Base-by-base conservation (phyloP, 2,329 filamentous ascomycete species). In the Ophiosphaerella herpotricha region DNA sequence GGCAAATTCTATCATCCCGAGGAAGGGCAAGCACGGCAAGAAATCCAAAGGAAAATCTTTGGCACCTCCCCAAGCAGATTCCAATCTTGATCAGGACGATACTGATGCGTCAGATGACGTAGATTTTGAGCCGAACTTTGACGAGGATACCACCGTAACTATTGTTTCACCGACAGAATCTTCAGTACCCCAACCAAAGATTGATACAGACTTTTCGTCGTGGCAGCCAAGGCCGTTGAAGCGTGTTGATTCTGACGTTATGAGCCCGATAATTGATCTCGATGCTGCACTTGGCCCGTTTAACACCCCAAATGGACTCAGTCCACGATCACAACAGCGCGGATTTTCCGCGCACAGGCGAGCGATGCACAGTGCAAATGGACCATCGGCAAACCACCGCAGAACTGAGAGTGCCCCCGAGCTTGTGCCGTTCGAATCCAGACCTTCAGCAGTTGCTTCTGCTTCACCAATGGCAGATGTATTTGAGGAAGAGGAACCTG, bases 261-360 rank as follows among this genome's bases (percentile, higher is more conserved):
- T 87, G 44, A 90, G 86, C 65, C 87, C 89, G 7, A 88, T 97
- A 72, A 95, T 99, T 56, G 94, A 99, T 71, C 78, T 99, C 36
- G 94, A 99, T 75, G 93, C 92, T 14, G 94, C 93, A 23, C 81
- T 97, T 1, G 92, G 91, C 1, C 91, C 93, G 0, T 96, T 96
- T 73, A 94, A 95, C 64, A 96, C 91, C 0, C 89, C 89, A 23
- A 77, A 85, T 50, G 88, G 86, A 54, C 83, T 85, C 2, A 86
- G 85, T 7, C 85, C 88, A 58, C 78, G 78, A 50, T 80, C 80
- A 1, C 63, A 64, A 9, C 65, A 70, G 46, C 68, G 70, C 31
- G 70, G 72, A 11, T 73, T 73, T 46, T 64, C 60, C 3, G 67
- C 66, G 7, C 75, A 78, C 33, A 85, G 87, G 63, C 82, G 87